Base-by-base conservation (phyloP, 257 asterid genomes). In the Penstemon barbatus region DNA sequence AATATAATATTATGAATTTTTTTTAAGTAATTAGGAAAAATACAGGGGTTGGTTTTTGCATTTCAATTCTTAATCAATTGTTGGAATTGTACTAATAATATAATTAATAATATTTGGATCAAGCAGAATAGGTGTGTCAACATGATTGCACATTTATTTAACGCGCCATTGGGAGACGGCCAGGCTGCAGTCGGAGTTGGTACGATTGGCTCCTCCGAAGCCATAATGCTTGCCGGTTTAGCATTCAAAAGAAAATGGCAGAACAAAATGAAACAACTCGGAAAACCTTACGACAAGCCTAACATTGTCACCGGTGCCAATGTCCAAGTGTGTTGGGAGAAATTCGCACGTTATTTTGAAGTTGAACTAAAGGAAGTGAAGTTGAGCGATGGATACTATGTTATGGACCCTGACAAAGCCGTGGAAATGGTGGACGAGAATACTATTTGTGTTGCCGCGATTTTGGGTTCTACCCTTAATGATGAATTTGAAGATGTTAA, bases 271-370 rank as follows among this genome's bases (percentile, higher is more conserved):
- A 91, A 76, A 69, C 77, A 66, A 2, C 80, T 63, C 1, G 95
- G 96, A 6, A 91, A 87, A 62, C 95, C 96, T 9, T 40, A 3
- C 61, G 96, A 91, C 83, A 91, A 87, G 72, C 96, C 98, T 46
- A 89, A 91, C 84, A 89, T 91, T 41, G 96, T 91, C 52, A 91
- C 96, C 4, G 96, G 96, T 54, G 96, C 97, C 65, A 89, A 89
- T 45, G 96, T 89, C 8, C 97, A 91, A 77, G 96, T 89, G 1
- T 91, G 98, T n/a, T 91, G 97, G 97, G 97, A 89, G 77, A 91
- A 91, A 68, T 91, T 91, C 55, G 97, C 97, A 0, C 89, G 94
- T 61, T 89, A 91, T 70, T 91, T 91, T 54, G 96, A 91, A 70
- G 98, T 91, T 8, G 98, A 91, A 83, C 85, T 91, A 1, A 91